Evolutionary conservation across 129 eudicot genomes (phyloP).

Genomic region (Smallanthus sonchifolius): DNA sequence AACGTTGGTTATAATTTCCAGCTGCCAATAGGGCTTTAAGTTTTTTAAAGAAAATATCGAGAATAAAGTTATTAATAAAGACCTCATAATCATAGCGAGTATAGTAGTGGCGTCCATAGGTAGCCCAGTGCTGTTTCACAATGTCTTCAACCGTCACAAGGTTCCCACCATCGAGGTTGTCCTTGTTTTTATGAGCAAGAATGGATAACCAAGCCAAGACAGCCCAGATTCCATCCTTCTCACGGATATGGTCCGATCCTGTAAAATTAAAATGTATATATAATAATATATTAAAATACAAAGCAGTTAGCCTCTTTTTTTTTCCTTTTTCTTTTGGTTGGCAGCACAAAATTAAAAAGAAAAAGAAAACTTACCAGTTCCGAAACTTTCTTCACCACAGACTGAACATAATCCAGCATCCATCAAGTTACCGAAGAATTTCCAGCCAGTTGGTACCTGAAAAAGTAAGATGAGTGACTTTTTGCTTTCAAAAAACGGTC

Average conservation of each 20-base stretch:
- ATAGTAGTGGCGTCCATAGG: constrained; percentile 84
- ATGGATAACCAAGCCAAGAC: constrained; percentile 91
- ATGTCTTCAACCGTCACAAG: constrained; percentile 90
- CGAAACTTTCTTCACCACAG: constrained; percentile 99
- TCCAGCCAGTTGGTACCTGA: constrained; percentile 99
- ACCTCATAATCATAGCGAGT: constrained; percentile 94
- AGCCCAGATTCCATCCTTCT: constrained; percentile 97
- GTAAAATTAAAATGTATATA: neutral
- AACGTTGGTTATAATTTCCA: neutral
- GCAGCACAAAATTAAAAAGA: neutral
- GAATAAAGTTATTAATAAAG: neutral
- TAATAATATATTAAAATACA: neutral
- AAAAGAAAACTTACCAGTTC: constrained; percentile 60
- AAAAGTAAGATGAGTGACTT: constrained; percentile 2
- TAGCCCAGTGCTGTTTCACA: constrained; percentile 89
- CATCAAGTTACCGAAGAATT: constrained; percentile 91
- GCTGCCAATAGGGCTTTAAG: neutral
- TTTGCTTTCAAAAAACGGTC: neutral
- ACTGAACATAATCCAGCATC: constrained; percentile 92
- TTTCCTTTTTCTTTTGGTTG: neutral
- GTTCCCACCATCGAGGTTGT: constrained; percentile 58
- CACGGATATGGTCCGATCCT: constrained; percentile 95
- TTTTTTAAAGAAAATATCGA: neutral
- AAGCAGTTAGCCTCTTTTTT: neutral
- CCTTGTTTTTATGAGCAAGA: constrained; percentile 74